phyloP scores from a whole-genome alignment of 495 filamentous ascomycete genomes.

The Neurospora hispaniola region DNA sequence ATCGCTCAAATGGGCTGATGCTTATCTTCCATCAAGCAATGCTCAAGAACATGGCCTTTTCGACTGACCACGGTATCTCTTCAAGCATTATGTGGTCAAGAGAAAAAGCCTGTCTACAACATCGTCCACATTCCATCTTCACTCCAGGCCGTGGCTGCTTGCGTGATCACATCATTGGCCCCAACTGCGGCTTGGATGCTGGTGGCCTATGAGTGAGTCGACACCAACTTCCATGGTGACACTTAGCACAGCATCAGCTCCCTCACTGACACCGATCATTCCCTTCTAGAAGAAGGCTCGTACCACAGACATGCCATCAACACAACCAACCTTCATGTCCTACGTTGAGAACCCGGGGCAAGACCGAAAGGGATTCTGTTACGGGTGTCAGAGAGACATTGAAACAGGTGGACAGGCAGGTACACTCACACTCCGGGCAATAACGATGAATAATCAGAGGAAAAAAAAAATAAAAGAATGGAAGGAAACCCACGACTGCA shows the following conservation, averaged over 20 bases:
- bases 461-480: too few relatives aligned
- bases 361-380: neutral
- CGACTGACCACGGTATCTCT: neutral
- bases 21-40: neutral
- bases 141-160: neutral
- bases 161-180: neutral
- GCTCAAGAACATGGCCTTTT: neutral
- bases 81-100: neutral
- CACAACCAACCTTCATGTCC: neutral
- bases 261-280: neutral
- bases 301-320: neutral
- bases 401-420: neutral
- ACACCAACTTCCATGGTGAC: neutral
- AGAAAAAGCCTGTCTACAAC: neutral
- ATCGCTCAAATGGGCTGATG: neutral
- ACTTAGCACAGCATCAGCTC: neutral
- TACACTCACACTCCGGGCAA: too few relatives aligned
- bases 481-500: too few relatives aligned
- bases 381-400: neutral
- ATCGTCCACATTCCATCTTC: neutral
- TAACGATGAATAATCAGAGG: too few relatives aligned
- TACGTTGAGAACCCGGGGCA: neutral
- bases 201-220: neutral
- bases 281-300: neutral
- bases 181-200: neutral